phyloP scores from a whole-genome alignment of 768 basidiomycete species.

The Chiua virens region DNA sequence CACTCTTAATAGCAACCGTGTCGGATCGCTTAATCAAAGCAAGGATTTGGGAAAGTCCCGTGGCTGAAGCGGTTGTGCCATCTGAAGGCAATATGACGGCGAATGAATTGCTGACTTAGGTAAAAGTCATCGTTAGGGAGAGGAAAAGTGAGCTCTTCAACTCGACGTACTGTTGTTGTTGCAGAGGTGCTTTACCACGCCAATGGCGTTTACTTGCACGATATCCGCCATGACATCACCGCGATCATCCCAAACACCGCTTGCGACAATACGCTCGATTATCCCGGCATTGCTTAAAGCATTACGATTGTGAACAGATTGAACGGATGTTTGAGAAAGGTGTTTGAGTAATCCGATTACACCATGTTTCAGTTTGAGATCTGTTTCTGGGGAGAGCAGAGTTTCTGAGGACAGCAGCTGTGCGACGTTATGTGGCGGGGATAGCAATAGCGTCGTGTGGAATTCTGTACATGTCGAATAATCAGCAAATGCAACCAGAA shows the following conservation, averaged over 20 bases:
- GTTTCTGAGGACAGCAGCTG: constrained; percentile 54
- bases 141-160: constrained; percentile 17
- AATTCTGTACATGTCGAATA: constrained; percentile 42
- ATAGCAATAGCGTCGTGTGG: constrained; percentile 59
- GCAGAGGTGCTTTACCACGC: constrained; percentile 87
- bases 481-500: constrained; percentile 7
- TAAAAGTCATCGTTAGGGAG: constrained; percentile 22
- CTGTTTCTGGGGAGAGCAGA: constrained; percentile 54
- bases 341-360: constrained; percentile 86
- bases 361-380: constrained; percentile 88
- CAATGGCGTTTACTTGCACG: constrained; percentile 86
- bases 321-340: constrained; percentile 67
- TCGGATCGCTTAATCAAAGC: constrained; percentile 77
- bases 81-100: constrained; percentile 50
- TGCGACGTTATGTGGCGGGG: constrained; percentile 65
- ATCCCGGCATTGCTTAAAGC: constrained; percentile 62
- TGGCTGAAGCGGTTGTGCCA: constrained; percentile 31
- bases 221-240: constrained; percentile 80
- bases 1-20: constrained; percentile 79
- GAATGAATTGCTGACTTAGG: constrained; percentile 46
- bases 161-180: constrained; percentile 61
- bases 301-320: constrained; percentile 56
- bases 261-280: constrained; percentile 57
- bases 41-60: constrained; percentile 68
- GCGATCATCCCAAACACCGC: constrained; percentile 68